These are phyloP conservation scores for Ceratobasidium papillatum DNA, from an alignment of 1,284 basidiomycete genomes.

Conservation along the genomic window DNA sequence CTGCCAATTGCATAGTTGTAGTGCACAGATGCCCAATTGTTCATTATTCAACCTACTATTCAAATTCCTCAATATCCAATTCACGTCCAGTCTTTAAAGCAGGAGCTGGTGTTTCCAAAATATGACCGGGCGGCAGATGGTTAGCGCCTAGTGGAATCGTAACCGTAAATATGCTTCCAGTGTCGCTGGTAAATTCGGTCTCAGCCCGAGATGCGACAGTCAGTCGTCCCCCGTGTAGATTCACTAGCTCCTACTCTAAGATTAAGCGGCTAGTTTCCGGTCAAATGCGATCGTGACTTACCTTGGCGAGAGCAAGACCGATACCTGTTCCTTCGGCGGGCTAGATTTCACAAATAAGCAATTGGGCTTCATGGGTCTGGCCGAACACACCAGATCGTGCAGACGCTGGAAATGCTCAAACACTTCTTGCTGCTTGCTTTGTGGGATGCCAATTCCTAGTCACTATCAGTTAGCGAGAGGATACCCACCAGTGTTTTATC, in stretches of 20 bases:
- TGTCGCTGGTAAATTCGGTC: background rate
- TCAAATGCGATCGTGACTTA: background rate
- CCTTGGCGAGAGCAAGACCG: slow-evolving; percentile 49
- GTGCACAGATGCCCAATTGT: background rate
- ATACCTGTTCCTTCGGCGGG: slow-evolving; percentile 51
- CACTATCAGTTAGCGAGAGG: background rate
- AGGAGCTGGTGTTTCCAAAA: background rate
- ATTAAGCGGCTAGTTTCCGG: background rate
- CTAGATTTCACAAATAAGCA: slow-evolving; percentile 45
- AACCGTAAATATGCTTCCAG: slow-evolving; percentile 25
- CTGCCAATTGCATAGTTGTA: background rate
- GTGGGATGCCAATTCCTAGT: slow-evolving; percentile 48
- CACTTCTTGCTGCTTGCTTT: slow-evolving; percentile 44
- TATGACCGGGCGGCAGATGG: slow-evolving; percentile 7
- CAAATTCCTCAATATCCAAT: background rate
- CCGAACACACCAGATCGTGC: slow-evolving; percentile 23
- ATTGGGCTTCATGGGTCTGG: background rate
- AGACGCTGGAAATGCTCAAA: slow-evolving; percentile 51
- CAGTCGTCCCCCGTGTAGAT: slow-evolving; percentile 48
- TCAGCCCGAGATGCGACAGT: slow-evolving; percentile 1
- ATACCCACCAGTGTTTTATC: slow-evolving; percentile 43
- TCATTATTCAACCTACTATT: background rate
- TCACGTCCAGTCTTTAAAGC: background rate
- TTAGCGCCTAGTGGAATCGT: slow-evolving; percentile 5
- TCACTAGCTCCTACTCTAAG: slow-evolving; percentile 48